These are phyloP conservation scores for Dryas octopetala DNA, from an alignment of 306 rosid species.

Conservation along the genomic window DNA sequence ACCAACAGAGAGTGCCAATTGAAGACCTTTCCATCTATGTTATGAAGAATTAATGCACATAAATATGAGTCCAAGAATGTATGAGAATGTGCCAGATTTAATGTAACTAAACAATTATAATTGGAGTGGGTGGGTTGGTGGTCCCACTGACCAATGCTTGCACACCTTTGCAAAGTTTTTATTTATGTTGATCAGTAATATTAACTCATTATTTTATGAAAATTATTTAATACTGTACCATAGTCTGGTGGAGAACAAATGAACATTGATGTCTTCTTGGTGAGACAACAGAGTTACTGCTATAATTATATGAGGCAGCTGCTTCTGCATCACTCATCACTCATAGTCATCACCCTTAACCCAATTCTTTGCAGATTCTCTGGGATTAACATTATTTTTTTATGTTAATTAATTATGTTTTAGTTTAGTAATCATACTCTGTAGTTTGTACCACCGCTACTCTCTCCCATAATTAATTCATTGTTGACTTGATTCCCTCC, in stretches of 20 bases:
- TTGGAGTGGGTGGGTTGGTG: slow-evolving; percentile 15
- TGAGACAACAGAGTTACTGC: not conserved
- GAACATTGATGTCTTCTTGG: not conserved
- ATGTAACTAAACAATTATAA: slow-evolving; percentile 16
- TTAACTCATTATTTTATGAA: too few relatives aligned
- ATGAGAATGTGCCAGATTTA: slow-evolving; percentile 10
- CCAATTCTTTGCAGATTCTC: not conserved
- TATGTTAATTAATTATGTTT: not conserved
- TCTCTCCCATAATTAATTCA: too few relatives aligned
- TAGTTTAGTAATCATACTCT: not conserved
- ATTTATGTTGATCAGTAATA: not conserved
- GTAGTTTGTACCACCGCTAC: too few relatives aligned
- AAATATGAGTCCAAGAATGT: not conserved
- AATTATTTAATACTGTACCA: not conserved
- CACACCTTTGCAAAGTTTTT: not conserved
- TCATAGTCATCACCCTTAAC: too few relatives aligned
- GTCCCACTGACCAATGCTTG: not conserved
- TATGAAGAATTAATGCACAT: not conserved
- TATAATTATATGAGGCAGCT: not conserved
- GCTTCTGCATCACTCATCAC: not conserved
- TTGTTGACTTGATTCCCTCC: not conserved
- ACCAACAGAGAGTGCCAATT: not conserved
- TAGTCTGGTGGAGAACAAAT: not conserved
- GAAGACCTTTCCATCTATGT: not conserved
- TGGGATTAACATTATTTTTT: not conserved